phyloP scores from a whole-genome alignment of 148 eudicot species.

The Amaranthus hypochondriacus region DNA sequence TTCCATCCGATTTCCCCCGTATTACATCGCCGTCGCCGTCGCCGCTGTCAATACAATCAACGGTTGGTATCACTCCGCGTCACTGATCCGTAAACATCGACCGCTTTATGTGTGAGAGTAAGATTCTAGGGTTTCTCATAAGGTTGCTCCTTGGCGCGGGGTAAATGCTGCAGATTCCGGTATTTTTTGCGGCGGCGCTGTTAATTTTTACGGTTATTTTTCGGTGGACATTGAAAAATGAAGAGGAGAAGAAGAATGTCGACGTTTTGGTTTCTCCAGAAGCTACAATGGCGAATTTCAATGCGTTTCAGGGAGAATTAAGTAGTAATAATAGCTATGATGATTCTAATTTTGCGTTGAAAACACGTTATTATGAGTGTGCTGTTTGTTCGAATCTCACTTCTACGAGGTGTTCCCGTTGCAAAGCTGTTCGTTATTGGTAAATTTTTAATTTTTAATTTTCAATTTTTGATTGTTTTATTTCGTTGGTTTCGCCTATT shows the following conservation, averaged over 20 bases:
- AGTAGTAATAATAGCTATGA: neutral
- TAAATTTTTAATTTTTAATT: neutral
- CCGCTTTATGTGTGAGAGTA: constrained; percentile 22
- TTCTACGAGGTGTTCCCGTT: constrained; percentile 27
- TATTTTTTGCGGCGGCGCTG: constrained; percentile 19
- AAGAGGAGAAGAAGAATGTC: constrained; percentile 13
- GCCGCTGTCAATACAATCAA: constrained; percentile 10
- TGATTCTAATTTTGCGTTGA: neutral
- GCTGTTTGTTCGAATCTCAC: constrained; percentile 23
- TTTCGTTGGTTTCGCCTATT: neutral
- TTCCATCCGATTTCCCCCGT: constrained; percentile 16
- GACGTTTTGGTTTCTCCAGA: neutral
- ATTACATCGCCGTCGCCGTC: constrained; percentile 27
- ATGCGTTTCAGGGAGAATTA: constrained; percentile 6
- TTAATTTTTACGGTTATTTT: constrained; percentile 25
- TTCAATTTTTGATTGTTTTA: neutral
- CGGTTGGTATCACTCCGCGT: constrained; percentile 5
- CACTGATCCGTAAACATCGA: neutral
- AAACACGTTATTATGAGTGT: constrained; percentile 20
- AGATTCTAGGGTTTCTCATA: constrained; percentile 17
- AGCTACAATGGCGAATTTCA: constrained; percentile 1
- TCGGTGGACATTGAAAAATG: constrained; percentile 33
- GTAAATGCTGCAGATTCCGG: constrained; percentile 33
- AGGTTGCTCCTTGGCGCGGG: constrained; percentile 14
- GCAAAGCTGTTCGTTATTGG: constrained; percentile 37